Percentiles rank a stretch among this genome's conserved stretches.
Conservation (phyloP, 345 rosid species). For the Firmiana major region DNA sequence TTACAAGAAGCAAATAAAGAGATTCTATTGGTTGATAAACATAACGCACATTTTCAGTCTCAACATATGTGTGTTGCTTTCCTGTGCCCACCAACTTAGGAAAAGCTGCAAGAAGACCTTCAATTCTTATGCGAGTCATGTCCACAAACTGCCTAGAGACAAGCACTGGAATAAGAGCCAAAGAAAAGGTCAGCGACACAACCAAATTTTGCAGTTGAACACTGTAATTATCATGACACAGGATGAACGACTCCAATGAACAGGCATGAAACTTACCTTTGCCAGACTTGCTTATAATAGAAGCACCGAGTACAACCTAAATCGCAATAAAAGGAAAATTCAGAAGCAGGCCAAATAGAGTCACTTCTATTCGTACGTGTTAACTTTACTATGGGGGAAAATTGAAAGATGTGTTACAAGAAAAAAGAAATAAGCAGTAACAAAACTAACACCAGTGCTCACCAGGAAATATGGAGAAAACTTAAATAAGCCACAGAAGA, state of each 20-base stretch:
- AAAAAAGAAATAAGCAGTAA: neutral
- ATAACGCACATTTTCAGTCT: slow-evolving; percentile 98
- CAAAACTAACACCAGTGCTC: neutral
- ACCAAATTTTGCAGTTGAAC: neutral
- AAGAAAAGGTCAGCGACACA: slow-evolving; percentile 11
- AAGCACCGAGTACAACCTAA: slow-evolving; percentile 92
- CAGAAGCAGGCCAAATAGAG: slow-evolving; percentile 4
- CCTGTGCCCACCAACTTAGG: slow-evolving; percentile 97
- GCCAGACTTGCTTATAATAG: slow-evolving; percentile 81
- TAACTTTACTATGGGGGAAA: neutral
- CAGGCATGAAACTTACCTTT: slow-evolving; percentile 59
- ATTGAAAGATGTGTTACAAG: neutral
- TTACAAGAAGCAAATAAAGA: slow-evolving; percentile 82
- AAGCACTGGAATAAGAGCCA: slow-evolving; percentile 59
- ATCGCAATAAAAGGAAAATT: slow-evolving; percentile 16
- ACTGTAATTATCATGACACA: neutral
- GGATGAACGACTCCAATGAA: neutral
- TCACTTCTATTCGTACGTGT: neutral
- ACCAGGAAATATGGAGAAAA: neutral
- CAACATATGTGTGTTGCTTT: slow-evolving; percentile 94
- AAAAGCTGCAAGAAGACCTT: slow-evolving; percentile 98
- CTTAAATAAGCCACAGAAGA: neutral
- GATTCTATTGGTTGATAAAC: slow-evolving; percentile 97
- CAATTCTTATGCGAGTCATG: slow-evolving; percentile 91
- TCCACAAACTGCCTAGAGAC: slow-evolving; percentile 96